Conservation (phyloP, 2,329 filamentous ascomycete species). For the Exophiala calicioides region DNA sequence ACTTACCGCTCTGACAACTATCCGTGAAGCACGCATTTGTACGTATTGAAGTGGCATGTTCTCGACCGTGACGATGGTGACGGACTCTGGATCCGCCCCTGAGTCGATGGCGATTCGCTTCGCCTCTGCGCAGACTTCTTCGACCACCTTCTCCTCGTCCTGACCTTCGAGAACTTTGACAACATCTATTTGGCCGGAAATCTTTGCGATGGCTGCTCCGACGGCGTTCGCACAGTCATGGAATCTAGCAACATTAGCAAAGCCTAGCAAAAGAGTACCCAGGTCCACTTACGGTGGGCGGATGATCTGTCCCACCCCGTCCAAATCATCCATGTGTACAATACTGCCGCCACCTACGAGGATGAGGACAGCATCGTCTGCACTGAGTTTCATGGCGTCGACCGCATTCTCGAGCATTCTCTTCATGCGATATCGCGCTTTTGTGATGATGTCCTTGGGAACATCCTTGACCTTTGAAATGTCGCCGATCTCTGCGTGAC, state of each 20-base stretch:
- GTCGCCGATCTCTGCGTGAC: conserved; percentile 33
- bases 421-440: conserved; percentile 44
- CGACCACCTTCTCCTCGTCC: conserved; percentile 32
- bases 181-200: conserved; percentile 55
- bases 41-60: conserved; percentile 40
- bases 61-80: conserved; percentile 38
- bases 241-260: conserved; percentile 33
- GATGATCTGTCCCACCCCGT: conserved; percentile 54
- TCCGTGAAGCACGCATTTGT: conserved; percentile 35
- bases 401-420: conserved; percentile 54
- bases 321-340: conserved; percentile 50
- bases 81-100: conserved; percentile 15
- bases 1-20: conserved; percentile 39
- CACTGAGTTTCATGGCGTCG: conserved; percentile 59
- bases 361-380: conserved; percentile 51
- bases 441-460: conserved; percentile 38
- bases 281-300: conserved; percentile 42
- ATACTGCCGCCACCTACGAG: conserved; percentile 62
- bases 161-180: conserved; percentile 42
- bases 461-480: conserved; percentile 28
- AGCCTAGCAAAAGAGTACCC: neutral
- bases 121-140: conserved; percentile 27
- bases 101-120: conserved; percentile 23
- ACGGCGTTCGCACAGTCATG: conserved; percentile 62
- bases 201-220: conserved; percentile 60